Percentiles rank a stretch among this genome's conserved stretches.
Evolutionary conservation across 768 basidiomycete genomes (phyloP).

Genomic region (Lactarius psammicola): DNA sequence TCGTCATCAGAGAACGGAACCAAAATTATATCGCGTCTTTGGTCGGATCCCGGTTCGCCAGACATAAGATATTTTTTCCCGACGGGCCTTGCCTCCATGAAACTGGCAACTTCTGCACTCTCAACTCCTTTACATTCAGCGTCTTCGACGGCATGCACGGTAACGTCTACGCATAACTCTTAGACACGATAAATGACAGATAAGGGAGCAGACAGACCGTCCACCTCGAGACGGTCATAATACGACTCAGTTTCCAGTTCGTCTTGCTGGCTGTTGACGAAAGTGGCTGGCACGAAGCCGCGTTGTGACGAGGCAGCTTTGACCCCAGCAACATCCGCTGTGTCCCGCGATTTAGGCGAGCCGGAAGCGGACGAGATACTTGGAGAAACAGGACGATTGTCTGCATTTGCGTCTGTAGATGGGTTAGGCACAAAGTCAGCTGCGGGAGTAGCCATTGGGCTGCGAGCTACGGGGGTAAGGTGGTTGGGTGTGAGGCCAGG

Average conservation of each 20-base stretch:
- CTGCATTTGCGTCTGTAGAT: neutral
- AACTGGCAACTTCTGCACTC: neutral
- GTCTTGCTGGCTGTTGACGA: neutral
- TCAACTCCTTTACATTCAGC: neutral
- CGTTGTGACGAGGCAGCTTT: neutral
- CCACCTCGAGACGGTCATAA: neutral
- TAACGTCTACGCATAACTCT: slow-evolving; percentile 8
- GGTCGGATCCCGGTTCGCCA: neutral
- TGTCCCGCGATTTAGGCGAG: slow-evolving; percentile 9
- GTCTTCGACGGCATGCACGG: neutral
- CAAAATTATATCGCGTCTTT: slow-evolving; percentile 6
- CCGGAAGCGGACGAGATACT: slow-evolving; percentile 1
- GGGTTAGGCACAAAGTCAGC: neutral
- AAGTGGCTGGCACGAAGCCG: neutral
- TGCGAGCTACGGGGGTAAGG: slow-evolving; percentile 22
- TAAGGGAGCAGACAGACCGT: slow-evolving; percentile 6
- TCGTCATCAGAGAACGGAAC: slow-evolving; percentile 15
- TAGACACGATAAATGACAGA: neutral
- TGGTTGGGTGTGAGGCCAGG: slow-evolving; percentile 26
- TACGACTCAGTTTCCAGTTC: neutral
- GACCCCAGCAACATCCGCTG: neutral
- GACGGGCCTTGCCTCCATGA: neutral
- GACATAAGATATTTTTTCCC: neutral
- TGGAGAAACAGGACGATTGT: slow-evolving; percentile 8
- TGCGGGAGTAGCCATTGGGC: slow-evolving; percentile 3